Percentiles rank a stretch among this genome's conserved stretches.
Evolutionary conservation across 1,284 basidiomycete genomes (phyloP).

Genomic region (Salmacisia buchloeana): DNA sequence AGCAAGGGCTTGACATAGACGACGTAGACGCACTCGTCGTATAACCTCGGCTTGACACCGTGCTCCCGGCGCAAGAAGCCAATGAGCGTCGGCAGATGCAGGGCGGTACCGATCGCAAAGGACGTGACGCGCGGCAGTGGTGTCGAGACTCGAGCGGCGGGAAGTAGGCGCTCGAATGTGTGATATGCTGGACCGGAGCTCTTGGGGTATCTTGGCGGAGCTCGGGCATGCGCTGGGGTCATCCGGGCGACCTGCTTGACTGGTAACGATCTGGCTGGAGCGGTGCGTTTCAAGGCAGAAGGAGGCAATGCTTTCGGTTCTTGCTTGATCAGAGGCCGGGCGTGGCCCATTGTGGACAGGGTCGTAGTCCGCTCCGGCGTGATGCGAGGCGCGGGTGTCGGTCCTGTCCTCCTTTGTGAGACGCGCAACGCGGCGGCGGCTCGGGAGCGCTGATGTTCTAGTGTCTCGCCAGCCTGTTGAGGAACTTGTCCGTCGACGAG

Average conservation of each 20-base stretch:
- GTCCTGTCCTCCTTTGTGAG: neutral
- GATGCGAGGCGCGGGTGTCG: constrained; percentile 2
- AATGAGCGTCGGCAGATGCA: constrained; percentile 43
- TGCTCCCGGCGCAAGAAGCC: constrained; percentile 83
- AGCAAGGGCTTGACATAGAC: constrained; percentile 87
- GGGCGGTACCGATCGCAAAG: constrained; percentile 75
- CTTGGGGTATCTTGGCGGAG: neutral
- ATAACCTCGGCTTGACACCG: constrained; percentile 79
- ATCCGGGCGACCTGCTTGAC: neutral
- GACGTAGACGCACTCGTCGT: constrained; percentile 86
- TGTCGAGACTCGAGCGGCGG: constrained; percentile 32
- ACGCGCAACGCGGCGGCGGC: neutral
- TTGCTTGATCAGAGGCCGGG: constrained; percentile 1
- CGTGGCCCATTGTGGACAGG: neutral
- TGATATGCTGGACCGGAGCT: constrained; percentile 39
- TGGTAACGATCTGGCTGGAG: neutral
- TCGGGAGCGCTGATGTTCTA: neutral
- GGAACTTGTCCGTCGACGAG: neutral
- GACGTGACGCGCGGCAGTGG: constrained; percentile 52
- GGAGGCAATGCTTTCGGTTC: neutral
- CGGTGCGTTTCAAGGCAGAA: neutral
- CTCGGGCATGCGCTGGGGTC: neutral
- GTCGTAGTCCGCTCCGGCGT: neutral
- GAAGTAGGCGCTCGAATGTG: constrained; percentile 47
- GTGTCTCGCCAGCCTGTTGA: neutral